A percentile compares a stretch with the other conserved stretches of the same genome.
Conservation (phyloP, 1,139 yeast genomes). For the Hyphopichia buzzinii region DNA sequence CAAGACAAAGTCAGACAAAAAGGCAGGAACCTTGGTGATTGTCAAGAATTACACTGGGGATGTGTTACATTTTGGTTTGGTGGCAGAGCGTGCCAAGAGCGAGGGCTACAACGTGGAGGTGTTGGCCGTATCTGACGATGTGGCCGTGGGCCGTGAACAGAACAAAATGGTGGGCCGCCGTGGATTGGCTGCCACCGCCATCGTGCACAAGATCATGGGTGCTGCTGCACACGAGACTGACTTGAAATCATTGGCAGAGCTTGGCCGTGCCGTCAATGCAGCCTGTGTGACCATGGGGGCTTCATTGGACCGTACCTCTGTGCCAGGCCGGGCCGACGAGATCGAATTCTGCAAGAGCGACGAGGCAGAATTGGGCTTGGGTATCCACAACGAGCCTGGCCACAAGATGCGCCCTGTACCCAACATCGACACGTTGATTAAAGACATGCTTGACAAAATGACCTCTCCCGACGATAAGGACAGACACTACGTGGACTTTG, state of each 20-base stretch:
- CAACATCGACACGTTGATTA: conserved; percentile 52
- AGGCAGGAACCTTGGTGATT: conserved; percentile 67
- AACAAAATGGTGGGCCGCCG: conserved; percentile 91
- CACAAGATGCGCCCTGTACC: conserved; percentile 73
- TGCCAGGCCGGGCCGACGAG: conserved; percentile 71
- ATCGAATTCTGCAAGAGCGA: conserved; percentile 39
- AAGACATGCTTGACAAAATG: conserved; percentile 52
- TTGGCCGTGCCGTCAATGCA: conserved; percentile 61
- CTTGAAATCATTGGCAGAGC: conserved; percentile 49
- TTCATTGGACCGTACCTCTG: conserved; percentile 83
- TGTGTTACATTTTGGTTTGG: conserved; percentile 85
- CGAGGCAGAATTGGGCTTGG: conserved; percentile 90
- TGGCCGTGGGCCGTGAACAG: conserved; percentile 83
- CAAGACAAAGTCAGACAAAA: conserved; percentile 54
- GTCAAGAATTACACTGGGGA: conserved; percentile 95
- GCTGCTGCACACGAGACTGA: conserved; percentile 52
- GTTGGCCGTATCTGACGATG: conserved; percentile 83
- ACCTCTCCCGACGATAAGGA: conserved; percentile 56
- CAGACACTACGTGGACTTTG: conserved; percentile 70
- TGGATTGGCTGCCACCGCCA: conserved; percentile 86
- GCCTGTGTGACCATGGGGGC: conserved; percentile 86
- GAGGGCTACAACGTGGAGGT: conserved; percentile 71
- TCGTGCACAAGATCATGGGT: conserved; percentile 84
- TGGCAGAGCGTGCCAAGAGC: conserved; percentile 82
- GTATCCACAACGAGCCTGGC: conserved; percentile 95